Percentiles rank a stretch among this genome's conserved stretches.
These are phyloP conservation scores for Trametes polyzona DNA, from an alignment of 1,284 basidiomycete species.

Conservation along the genomic window DNA sequence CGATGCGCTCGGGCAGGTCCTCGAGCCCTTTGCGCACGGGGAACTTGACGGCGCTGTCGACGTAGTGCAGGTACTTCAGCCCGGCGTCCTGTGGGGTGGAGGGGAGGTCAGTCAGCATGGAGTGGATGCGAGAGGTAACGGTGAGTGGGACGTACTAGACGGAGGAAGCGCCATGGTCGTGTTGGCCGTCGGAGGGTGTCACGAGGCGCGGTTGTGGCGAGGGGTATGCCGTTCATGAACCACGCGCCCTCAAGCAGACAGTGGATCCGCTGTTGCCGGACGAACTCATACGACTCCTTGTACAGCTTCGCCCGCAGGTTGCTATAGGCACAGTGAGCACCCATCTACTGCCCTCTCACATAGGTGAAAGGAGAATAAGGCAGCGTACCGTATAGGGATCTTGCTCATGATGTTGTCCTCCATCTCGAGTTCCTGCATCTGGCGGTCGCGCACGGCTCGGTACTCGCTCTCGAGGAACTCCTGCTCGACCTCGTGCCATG, in stretches of 20 bases:
- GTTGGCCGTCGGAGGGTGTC: slow-evolving; percentile 58
- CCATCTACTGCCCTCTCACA: background rate
- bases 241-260: slow-evolving; percentile 90
- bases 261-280: slow-evolving; percentile 88
- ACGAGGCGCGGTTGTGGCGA: slow-evolving; percentile 48
- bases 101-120: slow-evolving; percentile 1
- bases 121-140: background rate
- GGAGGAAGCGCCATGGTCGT: slow-evolving; percentile 79
- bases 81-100: slow-evolving; percentile 72
- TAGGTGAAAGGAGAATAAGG: background rate
- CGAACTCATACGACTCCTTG: slow-evolving; percentile 92
- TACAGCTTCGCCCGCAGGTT: slow-evolving; percentile 87
- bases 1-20: slow-evolving; percentile 86
- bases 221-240: slow-evolving; percentile 79
- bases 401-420: slow-evolving; percentile 91
- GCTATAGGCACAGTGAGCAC: slow-evolving; percentile 41
- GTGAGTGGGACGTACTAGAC: slow-evolving; percentile 53
- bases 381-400: slow-evolving; percentile 76
- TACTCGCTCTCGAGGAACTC: slow-evolving; percentile 90
- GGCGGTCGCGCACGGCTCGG: slow-evolving; percentile 84
- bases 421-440: slow-evolving; percentile 92
- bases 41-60: slow-evolving; percentile 79
- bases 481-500: slow-evolving; percentile 85
- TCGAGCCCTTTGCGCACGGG: slow-evolving; percentile 81
- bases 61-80: slow-evolving; percentile 80